Evolutionary conservation across 2,329 filamentous ascomycete species (phyloP), one percentile per base, ranked within the genome.

Genomic region (Arachnomyces sp.): DNA sequence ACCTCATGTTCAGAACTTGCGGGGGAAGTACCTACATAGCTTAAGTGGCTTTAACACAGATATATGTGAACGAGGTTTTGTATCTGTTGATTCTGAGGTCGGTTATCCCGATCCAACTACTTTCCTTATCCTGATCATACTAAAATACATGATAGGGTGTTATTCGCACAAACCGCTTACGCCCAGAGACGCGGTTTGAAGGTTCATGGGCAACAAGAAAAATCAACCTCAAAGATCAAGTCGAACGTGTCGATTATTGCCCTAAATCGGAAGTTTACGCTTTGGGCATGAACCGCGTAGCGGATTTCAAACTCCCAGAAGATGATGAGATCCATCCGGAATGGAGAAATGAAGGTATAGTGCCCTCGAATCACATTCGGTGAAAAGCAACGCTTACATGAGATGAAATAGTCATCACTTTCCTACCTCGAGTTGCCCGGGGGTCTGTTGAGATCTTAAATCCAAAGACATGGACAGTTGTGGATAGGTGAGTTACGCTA

Each of bases 271-370:
- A 79, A 15, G 77, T 82, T 0, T 95, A 94, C 55, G 77, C 87
- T 2, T 67, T 90, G 12, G 85, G 79, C 3, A 89, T 84, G 41
- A 82, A 79, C 46, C 68, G 70, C 6, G 56, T 63, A 17, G 77
- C 81, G 36, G 77, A 80, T 2, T 96, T 94, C 56, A 83, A 87
- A 59, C 73, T 95, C 15, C 86, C 87, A 1, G 84, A 84, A 39
- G 87, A 94, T 50, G 89, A 89, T 48, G 81, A 94, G 43, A 79
- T 86, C 46, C 84, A 93, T 47, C 72, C 76, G 28, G 84, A 92
- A 47, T 90, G 88, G 78, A 76, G 81, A 15, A 77, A 77, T 46
- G 89, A 93, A 61, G 71, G 77, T 59, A 45, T 42, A 25, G 43
- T 47, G 9, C 20, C n/a, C 17, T 16, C 36, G 7, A 32, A 25